Conservation (phyloP, 441 rosid species). For the Biscutella auriculata region DNA sequence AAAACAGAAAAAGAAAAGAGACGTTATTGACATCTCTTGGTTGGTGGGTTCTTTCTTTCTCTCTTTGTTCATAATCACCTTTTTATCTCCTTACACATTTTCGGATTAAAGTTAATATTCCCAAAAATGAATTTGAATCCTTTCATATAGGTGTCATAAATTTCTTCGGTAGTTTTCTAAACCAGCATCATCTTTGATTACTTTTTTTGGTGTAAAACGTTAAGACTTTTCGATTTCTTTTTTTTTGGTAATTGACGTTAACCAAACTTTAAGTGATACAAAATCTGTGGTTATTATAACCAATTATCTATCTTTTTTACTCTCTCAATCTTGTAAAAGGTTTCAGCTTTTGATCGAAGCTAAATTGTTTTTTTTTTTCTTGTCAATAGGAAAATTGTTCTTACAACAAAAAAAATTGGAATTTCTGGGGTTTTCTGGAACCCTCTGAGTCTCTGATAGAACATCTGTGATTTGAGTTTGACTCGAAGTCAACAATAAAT, state of each 20-base stretch:
- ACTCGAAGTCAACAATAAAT: background rate
- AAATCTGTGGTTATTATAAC: constrained; percentile 7
- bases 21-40: constrained; percentile 10
- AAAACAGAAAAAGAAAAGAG: background rate
- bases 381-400: too few species aligned
- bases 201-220: too few species aligned
- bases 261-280: constrained; percentile 11
- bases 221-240: background rate
- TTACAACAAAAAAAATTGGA: background rate
- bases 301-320: background rate
- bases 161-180: background rate
- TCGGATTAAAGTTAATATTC: background rate
- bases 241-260: constrained; percentile 7
- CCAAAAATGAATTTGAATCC: background rate
- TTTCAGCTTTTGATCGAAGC: background rate
- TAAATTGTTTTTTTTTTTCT: too few species aligned
- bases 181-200: too few species aligned
- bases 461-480: constrained; percentile 3
- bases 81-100: constrained; percentile 4
- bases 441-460: background rate
- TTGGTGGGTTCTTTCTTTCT: constrained; percentile 8
- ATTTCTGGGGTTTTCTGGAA: constrained; percentile 5
- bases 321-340: background rate
- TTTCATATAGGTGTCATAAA: background rate
- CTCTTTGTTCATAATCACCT: background rate